Evolutionary conservation across 495 filamentous ascomycete species (phyloP), one percentile per base, ranked within the genome.

Genomic region (Penicillium crystallinum): DNA sequence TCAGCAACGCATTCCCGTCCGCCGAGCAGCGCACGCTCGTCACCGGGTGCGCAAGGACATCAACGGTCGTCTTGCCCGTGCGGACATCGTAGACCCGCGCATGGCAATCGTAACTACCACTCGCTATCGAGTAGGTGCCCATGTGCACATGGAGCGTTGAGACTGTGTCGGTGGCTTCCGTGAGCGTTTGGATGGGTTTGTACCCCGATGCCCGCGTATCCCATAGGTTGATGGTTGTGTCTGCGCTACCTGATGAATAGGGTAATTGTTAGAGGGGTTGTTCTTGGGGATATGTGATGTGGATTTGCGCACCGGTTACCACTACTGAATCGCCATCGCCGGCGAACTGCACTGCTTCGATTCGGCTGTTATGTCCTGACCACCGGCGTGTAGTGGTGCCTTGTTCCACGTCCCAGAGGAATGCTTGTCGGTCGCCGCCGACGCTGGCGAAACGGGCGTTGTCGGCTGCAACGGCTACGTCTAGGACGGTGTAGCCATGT

Each of bases 331-430:
- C 74, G 11, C 86, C 89, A 15, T 78, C 77, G 11, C 89, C 91
- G 0, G 79, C 90, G 58, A 95, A 96, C 27, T 75, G 71, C 3
- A 91, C 88, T 12, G 77, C 69, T 66, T 97, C 95, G 30, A 98
- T 75, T 22, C 89, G 72, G 15, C 80, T 79, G 33, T 72, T 75
- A 70, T 95, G 90, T 4, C 85, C 89, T 25, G 74, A 76, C 75
- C 91, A 95, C 27, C 92, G 77, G 25, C 85, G 77, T 14, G 86
- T 62, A 0, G 92, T 96, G 57, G 72, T 71, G 8, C 85, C 89
- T 5, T 86, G 85, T 5, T 82, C 71, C 0, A 97, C 93, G 71
- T 98, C 93, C 93, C 93, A 98, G 15, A 95, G 78, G 63, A 96
- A 95, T 4, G 95, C 89, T 58, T 78, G 78, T 57, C 89, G 83